These are phyloP conservation scores for Syzygium aromaticum DNA, from an alignment of 345 rosid genomes.

Conservation along the genomic window DNA sequence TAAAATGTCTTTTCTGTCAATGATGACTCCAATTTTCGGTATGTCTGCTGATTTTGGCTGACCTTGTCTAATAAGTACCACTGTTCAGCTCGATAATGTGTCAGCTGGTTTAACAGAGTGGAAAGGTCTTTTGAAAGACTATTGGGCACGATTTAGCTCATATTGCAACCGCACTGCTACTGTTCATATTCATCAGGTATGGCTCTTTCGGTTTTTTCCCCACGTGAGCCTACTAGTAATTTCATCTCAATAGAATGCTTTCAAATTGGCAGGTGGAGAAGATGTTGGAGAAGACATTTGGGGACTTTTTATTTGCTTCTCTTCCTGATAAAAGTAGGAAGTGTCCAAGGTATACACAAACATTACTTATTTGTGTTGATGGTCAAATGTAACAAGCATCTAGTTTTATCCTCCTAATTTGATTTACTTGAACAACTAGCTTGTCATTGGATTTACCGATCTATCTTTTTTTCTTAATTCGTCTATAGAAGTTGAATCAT, in stretches of 20 bases:
- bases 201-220: background rate
- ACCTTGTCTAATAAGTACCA: background rate
- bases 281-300: slow-evolving; percentile 85
- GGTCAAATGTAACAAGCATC: background rate
- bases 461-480: background rate
- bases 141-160: slow-evolving; percentile 85
- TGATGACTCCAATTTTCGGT: background rate
- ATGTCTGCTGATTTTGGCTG: background rate
- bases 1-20: background rate
- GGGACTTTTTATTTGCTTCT: slow-evolving; percentile 68
- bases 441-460: background rate
- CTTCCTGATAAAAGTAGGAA: slow-evolving; percentile 59
- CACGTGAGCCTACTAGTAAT: background rate
- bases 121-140: slow-evolving; percentile 92
- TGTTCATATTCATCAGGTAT: slow-evolving; percentile 79
- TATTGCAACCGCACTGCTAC: slow-evolving; percentile 57
- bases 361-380: background rate
- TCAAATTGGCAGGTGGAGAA: slow-evolving; percentile 65
- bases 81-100: slow-evolving; percentile 89
- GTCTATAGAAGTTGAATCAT: background rate
- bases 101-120: slow-evolving; percentile 93
- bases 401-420: background rate
- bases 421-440: background rate
- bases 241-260: background rate
- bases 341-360: slow-evolving; percentile 62